Evolutionary conservation across 1,284 basidiomycete species (phyloP), one percentile per base, ranked within the genome.

Genomic region (Entoloma clypeatum): DNA sequence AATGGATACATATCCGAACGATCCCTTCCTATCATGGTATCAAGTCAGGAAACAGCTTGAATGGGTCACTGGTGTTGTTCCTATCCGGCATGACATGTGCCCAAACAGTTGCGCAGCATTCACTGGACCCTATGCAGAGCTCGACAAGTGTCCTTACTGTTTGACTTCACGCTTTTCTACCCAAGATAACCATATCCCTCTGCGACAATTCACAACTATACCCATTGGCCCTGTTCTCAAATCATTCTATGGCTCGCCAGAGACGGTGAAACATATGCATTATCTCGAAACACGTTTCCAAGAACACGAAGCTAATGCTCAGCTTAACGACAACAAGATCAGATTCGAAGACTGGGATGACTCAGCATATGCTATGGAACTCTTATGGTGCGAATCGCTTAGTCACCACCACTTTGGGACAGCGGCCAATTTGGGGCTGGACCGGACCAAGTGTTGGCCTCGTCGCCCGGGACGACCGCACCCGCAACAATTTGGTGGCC

Each of bases 231-330:
- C 28, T 14, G 8, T 30, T 14, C 28, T 30, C 18, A 19, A 34
- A 5, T 19, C 18, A 3, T 13, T 34, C 9, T 34, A 34, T 22
- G 10, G 2, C 7, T 34, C 32, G 24, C 19, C 7, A 13, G 7
- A 34, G 14, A 34, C 32, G 7, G 32, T 23, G n/a, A 23, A 5
- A 34, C n/a, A 34, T 11, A 34, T 34, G 32, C 32, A 34, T 11
- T 34, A 34, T 22, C 32, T 34, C 1, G 32, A 34, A 14, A 22
- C n/a, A n/a, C n/a, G n/a, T n/a, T n/a, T n/a, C n/a, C n/a, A n/a
- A n/a, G n/a, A n/a, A n/a, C n/a, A n/a, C n/a, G n/a, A n/a, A n/a
- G n/a, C n/a, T n/a, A n/a, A n/a, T n/a, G n/a, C n/a, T n/a, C n/a
- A n/a, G n/a, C n/a, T n/a, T n/a, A n/a, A n/a, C n/a, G n/a, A n/a